These are phyloP conservation scores for Tulasnella sp. DNA, from an alignment of 768 basidiomycete species.

Conservation along the genomic window DNA sequence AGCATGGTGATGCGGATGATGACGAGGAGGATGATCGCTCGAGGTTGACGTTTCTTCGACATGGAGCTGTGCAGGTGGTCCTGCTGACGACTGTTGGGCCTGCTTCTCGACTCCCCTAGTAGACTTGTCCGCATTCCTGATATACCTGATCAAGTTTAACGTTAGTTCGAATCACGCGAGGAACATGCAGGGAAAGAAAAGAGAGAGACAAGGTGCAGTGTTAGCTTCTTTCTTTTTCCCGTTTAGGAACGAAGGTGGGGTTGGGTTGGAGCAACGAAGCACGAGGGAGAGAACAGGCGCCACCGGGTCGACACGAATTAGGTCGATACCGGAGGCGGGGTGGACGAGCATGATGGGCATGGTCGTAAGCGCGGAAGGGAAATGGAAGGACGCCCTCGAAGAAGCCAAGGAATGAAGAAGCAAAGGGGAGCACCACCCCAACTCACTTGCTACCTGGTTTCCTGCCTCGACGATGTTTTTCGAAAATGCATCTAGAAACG, in stretches of 20 bases:
- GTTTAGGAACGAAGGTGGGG: neutral
- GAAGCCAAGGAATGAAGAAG: neutral
- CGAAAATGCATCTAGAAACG: conserved; percentile 62
- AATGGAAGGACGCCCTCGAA: neutral
- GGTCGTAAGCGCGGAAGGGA: neutral
- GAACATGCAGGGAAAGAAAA: neutral
- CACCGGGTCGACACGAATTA: neutral
- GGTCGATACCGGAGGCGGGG: neutral
- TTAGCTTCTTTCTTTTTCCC: neutral
- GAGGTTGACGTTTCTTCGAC: conserved; percentile 35
- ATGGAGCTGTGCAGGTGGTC: too few relatives aligned
- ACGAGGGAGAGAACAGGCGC: neutral
- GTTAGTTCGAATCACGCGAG: neutral
- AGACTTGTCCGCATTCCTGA: too few relatives aligned
- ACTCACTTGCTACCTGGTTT: conserved; percentile 83
- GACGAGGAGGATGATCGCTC: neutral
- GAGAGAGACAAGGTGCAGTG: neutral
- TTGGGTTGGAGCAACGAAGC: neutral
- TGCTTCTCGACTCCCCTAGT: neutral
- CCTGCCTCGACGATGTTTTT: conserved; percentile 79
- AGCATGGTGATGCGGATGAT: neutral
- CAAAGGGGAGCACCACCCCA: neutral
- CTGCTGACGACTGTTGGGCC: neutral
- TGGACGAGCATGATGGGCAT: neutral
- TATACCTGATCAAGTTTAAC: neutral